Evolutionary conservation across 495 filamentous ascomycete species (phyloP).

Genomic region (Penicillium soppii): DNA sequence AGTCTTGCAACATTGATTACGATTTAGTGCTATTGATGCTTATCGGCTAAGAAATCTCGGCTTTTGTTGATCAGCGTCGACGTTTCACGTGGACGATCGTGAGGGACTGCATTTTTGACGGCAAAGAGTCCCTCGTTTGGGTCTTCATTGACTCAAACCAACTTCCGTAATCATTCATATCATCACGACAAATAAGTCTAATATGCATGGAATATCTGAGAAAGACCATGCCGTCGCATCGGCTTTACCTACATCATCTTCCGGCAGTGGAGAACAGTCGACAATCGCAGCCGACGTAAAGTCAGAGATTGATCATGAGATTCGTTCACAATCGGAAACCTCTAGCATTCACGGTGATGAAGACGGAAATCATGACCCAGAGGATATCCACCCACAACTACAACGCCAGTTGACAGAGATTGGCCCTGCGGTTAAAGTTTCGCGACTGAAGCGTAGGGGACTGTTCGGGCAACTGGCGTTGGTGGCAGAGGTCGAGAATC

Average conservation of each 20-base stretch:
- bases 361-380: constrained; percentile 24
- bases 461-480: constrained; percentile 70
- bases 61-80: too few species aligned
- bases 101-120: background rate
- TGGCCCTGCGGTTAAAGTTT: constrained; percentile 47
- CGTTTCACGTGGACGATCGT: background rate
- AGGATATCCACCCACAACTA: constrained; percentile 6
- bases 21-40: too few species aligned
- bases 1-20: too few species aligned
- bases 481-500: constrained; percentile 78
- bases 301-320: constrained; percentile 7
- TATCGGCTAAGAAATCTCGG: background rate
- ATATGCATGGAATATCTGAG: constrained; percentile 3
- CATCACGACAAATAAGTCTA: background rate
- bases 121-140: background rate
- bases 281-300: background rate
- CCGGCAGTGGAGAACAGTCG: constrained; percentile 4
- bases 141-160: background rate
- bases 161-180: background rate
- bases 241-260: background rate
- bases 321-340: constrained; percentile 8
- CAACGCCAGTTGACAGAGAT: constrained; percentile 23
- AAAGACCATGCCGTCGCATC: constrained; percentile 1
- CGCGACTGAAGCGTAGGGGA: constrained; percentile 67
- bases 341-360: constrained; percentile 10